Percentiles rank a stretch among this genome's conserved stretches.
Evolutionary conservation across 352 stramenopile species (phyloP).

Genomic region (Pelagophyceae sp.): DNA sequence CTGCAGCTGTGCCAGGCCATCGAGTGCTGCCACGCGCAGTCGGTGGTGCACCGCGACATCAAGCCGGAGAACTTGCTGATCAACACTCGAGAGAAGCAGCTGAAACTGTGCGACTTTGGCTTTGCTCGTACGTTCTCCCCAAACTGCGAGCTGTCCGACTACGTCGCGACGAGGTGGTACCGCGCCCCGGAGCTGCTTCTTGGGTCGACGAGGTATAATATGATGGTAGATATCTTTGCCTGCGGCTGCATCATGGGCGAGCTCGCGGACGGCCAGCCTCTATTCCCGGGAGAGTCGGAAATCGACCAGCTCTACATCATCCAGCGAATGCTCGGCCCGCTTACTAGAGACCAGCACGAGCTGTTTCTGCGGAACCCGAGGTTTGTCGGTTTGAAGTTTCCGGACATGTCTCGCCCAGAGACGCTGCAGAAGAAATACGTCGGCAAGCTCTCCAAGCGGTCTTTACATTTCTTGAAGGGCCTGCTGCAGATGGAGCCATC

Average conservation of each 20-base stretch:
- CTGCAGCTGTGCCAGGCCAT: constrained; percentile 59
- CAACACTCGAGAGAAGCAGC: constrained; percentile 29
- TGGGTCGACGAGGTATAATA: constrained; percentile 77
- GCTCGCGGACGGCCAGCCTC: constrained; percentile 69
- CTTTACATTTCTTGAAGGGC: constrained; percentile 62
- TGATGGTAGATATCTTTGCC: constrained; percentile 84
- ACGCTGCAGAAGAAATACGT: constrained; percentile 77
- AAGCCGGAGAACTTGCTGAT: constrained; percentile 89
- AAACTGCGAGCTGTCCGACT: constrained; percentile 65
- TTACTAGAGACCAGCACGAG: constrained; percentile 60
- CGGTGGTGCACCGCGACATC: constrained; percentile 82
- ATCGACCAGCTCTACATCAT: constrained; percentile 57
- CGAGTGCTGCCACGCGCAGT: constrained; percentile 54
- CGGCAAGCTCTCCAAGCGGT: constrained; percentile 66
- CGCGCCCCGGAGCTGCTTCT: constrained; percentile 80
- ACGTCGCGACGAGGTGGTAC: constrained; percentile 90
- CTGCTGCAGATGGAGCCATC: constrained; percentile 63
- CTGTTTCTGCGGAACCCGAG: constrained; percentile 76
- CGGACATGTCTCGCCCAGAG: constrained; percentile 77
- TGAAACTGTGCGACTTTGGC: constrained; percentile 68
- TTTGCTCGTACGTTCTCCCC: constrained; percentile 48
- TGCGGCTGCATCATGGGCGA: constrained; percentile 76
- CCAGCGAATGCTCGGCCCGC: constrained; percentile 26
- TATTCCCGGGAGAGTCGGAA: constrained; percentile 60
- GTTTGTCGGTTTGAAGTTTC: constrained; percentile 81